Conservation (phyloP, 1,284 basidiomycete species). For the Peniophora sp. region DNA sequence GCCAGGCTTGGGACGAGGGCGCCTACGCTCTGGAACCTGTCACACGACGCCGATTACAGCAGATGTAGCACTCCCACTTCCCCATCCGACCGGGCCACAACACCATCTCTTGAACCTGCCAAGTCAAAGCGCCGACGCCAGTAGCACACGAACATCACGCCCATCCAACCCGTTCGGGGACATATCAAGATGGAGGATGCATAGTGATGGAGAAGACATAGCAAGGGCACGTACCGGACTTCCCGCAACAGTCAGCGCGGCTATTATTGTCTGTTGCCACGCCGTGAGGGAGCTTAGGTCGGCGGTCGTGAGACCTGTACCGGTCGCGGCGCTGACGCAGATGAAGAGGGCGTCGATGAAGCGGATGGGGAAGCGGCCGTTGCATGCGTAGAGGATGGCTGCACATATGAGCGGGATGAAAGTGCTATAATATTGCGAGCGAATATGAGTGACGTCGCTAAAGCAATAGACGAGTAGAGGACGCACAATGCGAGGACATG, state of each 20-base stretch:
- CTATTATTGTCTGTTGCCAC: conserved; percentile 69
- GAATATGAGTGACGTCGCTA: not conserved
- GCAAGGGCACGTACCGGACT: conserved; percentile 38
- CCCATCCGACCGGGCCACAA: too few relatives aligned
- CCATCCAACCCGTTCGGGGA: too few relatives aligned
- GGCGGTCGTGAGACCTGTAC: conserved; percentile 67
- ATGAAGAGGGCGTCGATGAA: conserved; percentile 71
- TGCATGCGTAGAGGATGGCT: conserved; percentile 60
- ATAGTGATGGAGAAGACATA: not conserved
- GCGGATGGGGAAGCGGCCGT: conserved; percentile 48
- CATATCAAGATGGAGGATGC: too few relatives aligned
- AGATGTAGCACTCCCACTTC: too few relatives aligned
- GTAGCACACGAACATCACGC: not conserved
- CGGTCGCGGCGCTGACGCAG: conserved; percentile 70
- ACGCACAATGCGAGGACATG: not conserved
- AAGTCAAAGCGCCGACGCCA: too few relatives aligned
- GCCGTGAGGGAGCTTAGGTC: conserved; percentile 65
- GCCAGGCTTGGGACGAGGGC: too few relatives aligned
- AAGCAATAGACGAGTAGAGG: not conserved
- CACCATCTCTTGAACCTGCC: too few relatives aligned
- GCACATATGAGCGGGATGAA: conserved; percentile 63
- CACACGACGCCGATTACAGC: not conserved
- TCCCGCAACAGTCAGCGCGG: conserved; percentile 59
- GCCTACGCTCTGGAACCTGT: too few relatives aligned
- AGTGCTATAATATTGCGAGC: conserved; percentile 35